Percentiles rank a stretch among this genome's conserved stretches.
phyloP scores from a whole-genome alignment of 202 grass and related monocot genomes.

The Elaeis oleifera region DNA sequence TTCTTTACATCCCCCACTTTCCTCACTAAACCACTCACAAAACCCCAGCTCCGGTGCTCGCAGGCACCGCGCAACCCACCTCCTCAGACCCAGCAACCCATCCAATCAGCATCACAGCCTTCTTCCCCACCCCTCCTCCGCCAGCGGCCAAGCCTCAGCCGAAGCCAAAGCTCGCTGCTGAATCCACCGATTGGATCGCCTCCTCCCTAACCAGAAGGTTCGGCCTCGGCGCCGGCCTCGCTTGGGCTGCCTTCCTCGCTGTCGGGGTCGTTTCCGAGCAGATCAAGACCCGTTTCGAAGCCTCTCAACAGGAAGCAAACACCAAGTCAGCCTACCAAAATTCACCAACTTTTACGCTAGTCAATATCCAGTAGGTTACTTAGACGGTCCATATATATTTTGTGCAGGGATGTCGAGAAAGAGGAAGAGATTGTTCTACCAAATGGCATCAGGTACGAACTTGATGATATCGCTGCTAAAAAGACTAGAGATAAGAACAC shows the following conservation, averaged over 20 bases:
- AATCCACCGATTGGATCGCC: conserved; percentile 81
- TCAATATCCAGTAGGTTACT: no score
- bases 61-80: conserved; percentile 42
- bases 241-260: conserved; percentile 78
- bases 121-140: neutral
- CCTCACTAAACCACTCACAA: conserved; percentile 39
- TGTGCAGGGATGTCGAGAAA: conserved; percentile 54
- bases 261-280: conserved; percentile 88
- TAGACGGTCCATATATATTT: neutral
- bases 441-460: conserved; percentile 61
- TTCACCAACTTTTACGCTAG: no score
- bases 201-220: conserved; percentile 79
- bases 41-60: conserved; percentile 58
- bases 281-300: conserved; percentile 92
- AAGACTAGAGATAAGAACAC: no score
- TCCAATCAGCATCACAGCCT: conserved; percentile 25
- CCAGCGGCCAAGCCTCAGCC: conserved; percentile 6
- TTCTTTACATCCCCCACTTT: conserved; percentile 63
- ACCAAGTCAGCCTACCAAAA: conserved; percentile 46
- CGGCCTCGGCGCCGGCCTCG: conserved; percentile 78
- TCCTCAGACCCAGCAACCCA: conserved; percentile 33
- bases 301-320: conserved; percentile 76
- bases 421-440: conserved; percentile 74
- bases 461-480: neutral
- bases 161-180: conserved; percentile 41